phyloP scores from a whole-genome alignment of 495 filamentous ascomycete species.

The Copromyces sp. region DNA sequence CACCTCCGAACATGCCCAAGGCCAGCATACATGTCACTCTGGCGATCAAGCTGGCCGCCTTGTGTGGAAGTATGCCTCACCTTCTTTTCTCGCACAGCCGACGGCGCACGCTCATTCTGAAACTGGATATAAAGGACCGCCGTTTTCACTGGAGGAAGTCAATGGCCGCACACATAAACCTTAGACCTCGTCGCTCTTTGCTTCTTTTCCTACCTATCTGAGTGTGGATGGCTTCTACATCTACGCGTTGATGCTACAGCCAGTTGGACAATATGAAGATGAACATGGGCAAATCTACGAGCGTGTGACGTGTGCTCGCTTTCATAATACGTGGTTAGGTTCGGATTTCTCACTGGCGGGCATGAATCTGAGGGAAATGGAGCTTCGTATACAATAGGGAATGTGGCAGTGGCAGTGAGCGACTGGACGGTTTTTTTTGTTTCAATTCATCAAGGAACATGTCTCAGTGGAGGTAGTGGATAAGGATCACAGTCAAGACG shows the following conservation, averaged over 20 bases:
- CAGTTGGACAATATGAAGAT: not conserved
- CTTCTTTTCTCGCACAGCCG: not conserved
- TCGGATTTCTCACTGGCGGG: not conserved
- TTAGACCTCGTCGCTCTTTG: not conserved
- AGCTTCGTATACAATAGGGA: not conserved
- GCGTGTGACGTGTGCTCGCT: not conserved
- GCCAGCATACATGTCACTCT: not conserved
- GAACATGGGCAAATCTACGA: not conserved
- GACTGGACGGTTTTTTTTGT: too few relatives aligned
- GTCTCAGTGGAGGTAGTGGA: too few relatives aligned
- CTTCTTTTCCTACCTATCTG: fast-evolving
- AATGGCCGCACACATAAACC: not conserved
- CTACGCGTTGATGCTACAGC: not conserved
- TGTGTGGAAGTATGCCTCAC: not conserved
- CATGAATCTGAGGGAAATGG: not conserved
- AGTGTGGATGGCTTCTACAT: fast-evolving
- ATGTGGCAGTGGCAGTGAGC: too few relatives aligned
- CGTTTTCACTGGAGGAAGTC: not conserved
- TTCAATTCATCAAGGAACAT: too few relatives aligned
- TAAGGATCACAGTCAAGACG: too few relatives aligned
- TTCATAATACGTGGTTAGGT: too few relatives aligned
- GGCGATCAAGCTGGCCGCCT: not conserved
- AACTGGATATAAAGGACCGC: not conserved
- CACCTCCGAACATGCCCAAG: not conserved
- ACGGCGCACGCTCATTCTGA: not conserved